Base-by-base conservation (phyloP, 2,329 filamentous ascomycete species). In the Dendrostoma leiphaemia region DNA sequence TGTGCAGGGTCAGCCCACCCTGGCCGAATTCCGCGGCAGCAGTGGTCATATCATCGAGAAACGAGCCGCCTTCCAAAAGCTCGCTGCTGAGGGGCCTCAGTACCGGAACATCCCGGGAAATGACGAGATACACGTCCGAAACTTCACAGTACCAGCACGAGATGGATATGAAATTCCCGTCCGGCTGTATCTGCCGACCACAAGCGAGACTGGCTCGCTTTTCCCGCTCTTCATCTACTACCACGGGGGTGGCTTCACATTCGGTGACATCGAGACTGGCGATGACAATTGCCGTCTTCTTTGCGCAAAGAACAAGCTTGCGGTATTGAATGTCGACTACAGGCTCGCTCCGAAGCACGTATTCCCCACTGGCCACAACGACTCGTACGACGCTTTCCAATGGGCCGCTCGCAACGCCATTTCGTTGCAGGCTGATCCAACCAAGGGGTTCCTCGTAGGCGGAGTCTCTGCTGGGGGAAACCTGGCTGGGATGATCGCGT, bases 391-490 rank as follows among this genome's bases (percentile, higher is more conserved):
- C 61, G 71, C 69, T 6, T 54, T 78, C 43, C 64, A 72, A 63
- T 79, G 74, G 74, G 66, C 73, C 52, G 69, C 69, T 12, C 57
- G 65, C 13, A 73, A 79, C 53, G 72, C 74, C 17, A 32, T 62
- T 19, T 51, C 65, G 2, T 60, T 78, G 4, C 69, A 67, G 7
- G 72, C 72, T 9, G 69, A 78, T 53, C 69, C 73, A 0, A 63
- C 65, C 5, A 66, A 67, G 12, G 78, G 76, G 0, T 80, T 81
- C 57, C 56, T 81, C n/a, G 53, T 79, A 12, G 76, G 76, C 15
- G 78, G 79, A 1, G 69, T 71, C 1, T 78, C 74, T 10, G 76
- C 79, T 4, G 75, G 75, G 15, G 74, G 67, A 12, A 73, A 72
- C 46, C 65, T 76, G 21, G 56, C 67, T 6, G 68, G 72, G 1